Evolutionary conservation across 2,329 filamentous ascomycete genomes (phyloP), one percentile per base, ranked within the genome.

Genomic region (Colletotrichum destructivum): DNA sequence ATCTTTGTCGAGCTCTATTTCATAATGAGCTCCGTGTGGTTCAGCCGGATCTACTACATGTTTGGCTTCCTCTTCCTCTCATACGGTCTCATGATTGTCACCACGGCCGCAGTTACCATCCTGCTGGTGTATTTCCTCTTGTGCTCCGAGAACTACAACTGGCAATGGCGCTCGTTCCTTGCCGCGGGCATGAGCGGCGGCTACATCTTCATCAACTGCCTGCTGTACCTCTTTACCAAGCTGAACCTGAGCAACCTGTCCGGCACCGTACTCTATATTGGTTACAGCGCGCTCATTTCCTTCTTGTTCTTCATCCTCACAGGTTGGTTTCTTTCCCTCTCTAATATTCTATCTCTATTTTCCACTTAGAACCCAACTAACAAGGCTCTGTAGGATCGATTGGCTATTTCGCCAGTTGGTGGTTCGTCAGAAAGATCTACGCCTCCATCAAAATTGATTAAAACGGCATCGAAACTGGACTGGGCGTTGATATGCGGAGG

Each of bases 11-110:
- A 99, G 84, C 91, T 99, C 2, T 98, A 98, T 88, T 98, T 98
- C 84, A 98, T 99, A 86, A 97, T 99, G 94, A 97, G 92, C 84
- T 97, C 94, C 35, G 96, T 99, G 80, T 99, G 96, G 96, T 98
- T 97, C 83, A 96, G 92, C 86, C 94, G 96, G 83, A 96, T 99
- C 75, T 99, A 99, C 88, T 99, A 99, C 88, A 99, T 99, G 96
- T 99, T 99, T 78, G 96, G 96, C 26, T 99, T 99, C 88, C 86
- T 99, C 46, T 99, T 99, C 87, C 89, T 99, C 68, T 98, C 95
- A 87, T 99, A 98, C 79, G 95, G 94, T 13, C 89, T 99, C 61
- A 98, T 99, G 95, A 94, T 98, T 77, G 93, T 98, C 77, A 98
- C 96, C 1, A 95, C 93, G 71, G 96, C 96, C 0, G 92, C 95